Evolutionary conservation across 1,284 basidiomycete species (phyloP).

Genomic region (Cutaneotrichosporon mucoides): DNA sequence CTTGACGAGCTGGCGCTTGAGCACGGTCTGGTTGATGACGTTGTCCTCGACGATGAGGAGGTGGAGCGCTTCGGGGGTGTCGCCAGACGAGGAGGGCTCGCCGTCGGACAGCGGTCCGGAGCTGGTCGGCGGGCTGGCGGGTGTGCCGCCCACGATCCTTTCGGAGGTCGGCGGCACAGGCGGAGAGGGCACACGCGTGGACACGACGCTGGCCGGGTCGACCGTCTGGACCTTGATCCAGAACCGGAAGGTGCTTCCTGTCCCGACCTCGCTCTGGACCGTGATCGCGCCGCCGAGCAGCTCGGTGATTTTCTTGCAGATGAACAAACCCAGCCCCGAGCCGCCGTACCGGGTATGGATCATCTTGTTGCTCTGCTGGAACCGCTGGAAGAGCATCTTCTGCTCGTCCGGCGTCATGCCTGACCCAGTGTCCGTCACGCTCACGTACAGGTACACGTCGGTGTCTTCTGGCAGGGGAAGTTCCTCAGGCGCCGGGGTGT

Average conservation of each 20-base stretch:
- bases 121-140: background rate
- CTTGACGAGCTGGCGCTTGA: slow-evolving; percentile 42
- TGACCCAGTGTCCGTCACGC: slow-evolving; percentile 32
- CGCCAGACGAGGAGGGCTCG: background rate
- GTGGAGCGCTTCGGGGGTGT: slow-evolving; percentile 1
- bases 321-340: slow-evolving; percentile 36
- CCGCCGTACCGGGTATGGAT: slow-evolving; percentile 36
- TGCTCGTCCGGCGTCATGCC: slow-evolving; percentile 27
- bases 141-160: too few species aligned
- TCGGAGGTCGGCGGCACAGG: too few species aligned
- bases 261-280: slow-evolving; percentile 24
- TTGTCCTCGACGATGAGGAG: slow-evolving; percentile 41
- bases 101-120: background rate
- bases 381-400: slow-evolving; percentile 27
- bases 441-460: slow-evolving; percentile 23
- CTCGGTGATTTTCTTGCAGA: slow-evolving; percentile 32
- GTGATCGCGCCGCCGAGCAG: slow-evolving; percentile 33
- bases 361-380: slow-evolving; percentile 30
- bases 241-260: slow-evolving; percentile 49
- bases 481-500: slow-evolving; percentile 14
- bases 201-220: background rate
- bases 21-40: slow-evolving; percentile 47
- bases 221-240: slow-evolving; percentile 21
- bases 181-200: background rate
- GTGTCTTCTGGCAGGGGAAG: slow-evolving; percentile 1